Evolutionary conservation across 2,329 filamentous ascomycete species (phyloP), one percentile per base, ranked within the genome.

Genomic region (Beauveria medogensis): DNA sequence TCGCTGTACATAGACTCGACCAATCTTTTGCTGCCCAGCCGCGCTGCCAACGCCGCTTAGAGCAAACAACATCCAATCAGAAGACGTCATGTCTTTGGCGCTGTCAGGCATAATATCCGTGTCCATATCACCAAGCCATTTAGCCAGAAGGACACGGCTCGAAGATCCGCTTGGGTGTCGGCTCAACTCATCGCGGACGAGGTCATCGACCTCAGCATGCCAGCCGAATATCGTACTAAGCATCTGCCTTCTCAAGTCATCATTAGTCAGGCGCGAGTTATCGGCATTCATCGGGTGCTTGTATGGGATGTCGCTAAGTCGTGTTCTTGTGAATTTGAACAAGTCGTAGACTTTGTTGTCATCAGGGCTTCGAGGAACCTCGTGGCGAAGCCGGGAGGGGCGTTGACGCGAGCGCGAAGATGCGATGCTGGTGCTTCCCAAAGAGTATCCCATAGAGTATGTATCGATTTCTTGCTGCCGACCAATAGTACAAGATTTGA

Each of bases 51-150:
- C 95, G 46, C 91, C 90, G 69, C 91, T 96, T 56, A 99, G 76
- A 12, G 94, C 93, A 41, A 99, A 78, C 62, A 97, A 77, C 91
- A 99, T 97, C 94, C 94, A 99, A 73, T 97, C 94, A 0, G 91
- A 90, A 2, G 90, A 91, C 10, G 91, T 93, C 82, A 94, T 92
- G n/a, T 90, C 88, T 66, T 93, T 86, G 0, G 91, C 89, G 48
- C 85, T 90, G 2, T 90, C 85, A 12, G 86, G 82, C 83, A 96
- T 90, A 46, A 91, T 82, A 68, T 96, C 91, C 0, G 88, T 82
- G 62, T 91, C 87, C 43, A 91, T 85, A 64, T 96, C 90, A 16
- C 92, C 92, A 0, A 99, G 82, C 94, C 94, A 99, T 73, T 95
- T 96, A 1, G 91, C 83, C 5, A 99, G 81, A 44, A 97, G 81